Percentiles rank a stretch among this genome's conserved stretches.
phyloP scores from a whole-genome alignment of 2,329 filamentous ascomycete species.

The Chalaropsis ovoidea region DNA sequence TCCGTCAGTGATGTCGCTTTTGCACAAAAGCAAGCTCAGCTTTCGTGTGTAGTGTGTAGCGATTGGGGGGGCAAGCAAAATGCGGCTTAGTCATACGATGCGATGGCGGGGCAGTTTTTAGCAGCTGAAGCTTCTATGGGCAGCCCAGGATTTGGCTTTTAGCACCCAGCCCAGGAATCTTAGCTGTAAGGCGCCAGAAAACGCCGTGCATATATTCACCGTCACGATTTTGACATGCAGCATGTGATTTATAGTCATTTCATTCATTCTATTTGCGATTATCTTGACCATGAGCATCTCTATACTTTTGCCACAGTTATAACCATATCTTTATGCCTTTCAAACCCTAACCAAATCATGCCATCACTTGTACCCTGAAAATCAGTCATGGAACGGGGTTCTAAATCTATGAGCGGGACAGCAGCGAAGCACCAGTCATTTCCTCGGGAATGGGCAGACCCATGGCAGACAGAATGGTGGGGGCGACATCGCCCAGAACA shows the following conservation, averaged over 20 bases:
- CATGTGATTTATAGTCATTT: constrained; percentile 8
- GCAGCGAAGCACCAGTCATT: constrained; percentile 79
- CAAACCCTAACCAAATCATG: constrained; percentile 10
- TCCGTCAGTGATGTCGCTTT: background rate
- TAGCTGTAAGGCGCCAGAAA: background rate
- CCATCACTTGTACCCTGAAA: background rate
- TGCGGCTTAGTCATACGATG: constrained; percentile 13
- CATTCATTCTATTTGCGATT: constrained; percentile 24
- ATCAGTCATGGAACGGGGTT: background rate
- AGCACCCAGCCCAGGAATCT: background rate
- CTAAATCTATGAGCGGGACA: constrained; percentile 39
- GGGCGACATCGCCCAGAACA: constrained; percentile 93
- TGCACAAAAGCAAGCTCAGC: background rate
- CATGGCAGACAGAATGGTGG: constrained; percentile 86
- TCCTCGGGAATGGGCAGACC: constrained; percentile 80
- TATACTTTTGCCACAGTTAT: constrained; percentile 4
- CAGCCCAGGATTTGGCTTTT: background rate
- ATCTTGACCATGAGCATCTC: background rate
- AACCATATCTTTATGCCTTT: constrained; percentile 13
- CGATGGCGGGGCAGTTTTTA: constrained; percentile 20
- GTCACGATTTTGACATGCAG: background rate
- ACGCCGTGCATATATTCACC: background rate
- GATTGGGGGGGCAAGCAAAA: constrained; percentile 14
- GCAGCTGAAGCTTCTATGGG: background rate
- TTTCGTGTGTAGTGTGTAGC: constrained; percentile 1